Base-by-base conservation (phyloP, 2,329 filamentous ascomycete species). In the Aspergillus hortae region DNA sequence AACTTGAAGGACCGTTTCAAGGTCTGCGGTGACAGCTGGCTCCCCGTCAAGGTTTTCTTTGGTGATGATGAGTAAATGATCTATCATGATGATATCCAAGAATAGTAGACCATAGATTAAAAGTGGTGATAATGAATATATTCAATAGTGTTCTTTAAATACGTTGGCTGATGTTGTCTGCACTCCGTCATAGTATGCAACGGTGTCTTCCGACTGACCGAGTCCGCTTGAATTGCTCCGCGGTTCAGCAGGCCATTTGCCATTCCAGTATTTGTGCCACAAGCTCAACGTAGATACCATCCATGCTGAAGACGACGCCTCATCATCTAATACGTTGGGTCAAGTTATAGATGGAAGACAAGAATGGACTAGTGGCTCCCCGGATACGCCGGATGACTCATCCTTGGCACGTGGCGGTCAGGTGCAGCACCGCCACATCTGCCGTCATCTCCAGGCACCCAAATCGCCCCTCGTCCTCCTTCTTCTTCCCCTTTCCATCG, bases 1-100 rank as follows among this genome's bases (percentile, higher is more conserved):
- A 80, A 74, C 63, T 79, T 92, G 49, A 78, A 81, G 64, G 87
- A 89, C 55, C 83, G 90, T 46, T 92, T 92, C 80, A 95, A 91
- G 82, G 86, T 90, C 56, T 94, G 88, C 66, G 81, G 80, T 33
- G 90, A 92, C 67, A 73, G 67, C 25, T 92, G 87, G 85, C 61
- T 75, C 49, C 89, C 88, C 0, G 72, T 88, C 55, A 87, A 85
- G 79, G 88, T 92, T 33, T 94, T 94, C 79, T 90, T 90, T 67
- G 88, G 87, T 6, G 88, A 92, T 63, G 87, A 91, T 64, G 88
- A 92, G 76, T 91, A 83, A 66, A 64, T 48, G 40, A 12, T 27
- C 61, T n/a, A 23, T 36, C 51, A 32, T 44, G 44, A 54, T 56
- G 33, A 63, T 60, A 50, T 50, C 30, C 53, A 50, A 52, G 36